Evolutionary conservation across 768 basidiomycete genomes (phyloP), one percentile per base, ranked within the genome.

Genomic region (Lentinula detonsa): DNA sequence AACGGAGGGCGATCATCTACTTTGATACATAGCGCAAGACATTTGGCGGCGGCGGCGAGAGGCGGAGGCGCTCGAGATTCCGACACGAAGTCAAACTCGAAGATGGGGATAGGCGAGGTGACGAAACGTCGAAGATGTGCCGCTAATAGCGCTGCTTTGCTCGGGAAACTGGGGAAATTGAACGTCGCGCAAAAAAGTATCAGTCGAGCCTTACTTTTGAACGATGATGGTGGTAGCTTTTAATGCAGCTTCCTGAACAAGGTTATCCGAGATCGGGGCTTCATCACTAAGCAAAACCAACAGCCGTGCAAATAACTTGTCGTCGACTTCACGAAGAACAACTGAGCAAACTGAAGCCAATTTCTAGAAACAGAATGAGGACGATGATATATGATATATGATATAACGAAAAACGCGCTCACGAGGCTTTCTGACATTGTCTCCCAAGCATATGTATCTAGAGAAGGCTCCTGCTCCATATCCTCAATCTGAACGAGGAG

Each of bases 391-490:
- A 33, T n/a, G 37, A 52, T 49, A 16, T 31, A 42, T 13, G 33
- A 7, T 15, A 37, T 31, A 43, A 4, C 6, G 31, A 1, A 53
- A 62, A 57, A 59, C 28, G 54, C 6, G 13, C 84, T 52, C 65
- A 92, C 93, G 80, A 95, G 72, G 65, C 89, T 90, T 69, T 95
- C 93, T 9, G 93, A 91, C 86, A 95, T 87, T 0, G 93, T 94
- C 69, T 95, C 93, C 87, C 88, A 94, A 56, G 90, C 86, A 72
- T 93, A 95, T n/a, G 89, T 91, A 69, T 95, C 93, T 37, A 87
- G 67, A 0, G 88, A 81, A 11, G 90, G 92, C 62, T 91, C 88
- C 3, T 78, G 75, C 13, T 93, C 91, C 85, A 94, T 86, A 63
- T 88, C 90, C 68, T 91, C 85, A 55, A 94, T 87, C 69, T 93